Evolutionary conservation across 257 asterid species (phyloP), one percentile per base, ranked within the genome.

Genomic region (Solanum appendiculatum): DNA sequence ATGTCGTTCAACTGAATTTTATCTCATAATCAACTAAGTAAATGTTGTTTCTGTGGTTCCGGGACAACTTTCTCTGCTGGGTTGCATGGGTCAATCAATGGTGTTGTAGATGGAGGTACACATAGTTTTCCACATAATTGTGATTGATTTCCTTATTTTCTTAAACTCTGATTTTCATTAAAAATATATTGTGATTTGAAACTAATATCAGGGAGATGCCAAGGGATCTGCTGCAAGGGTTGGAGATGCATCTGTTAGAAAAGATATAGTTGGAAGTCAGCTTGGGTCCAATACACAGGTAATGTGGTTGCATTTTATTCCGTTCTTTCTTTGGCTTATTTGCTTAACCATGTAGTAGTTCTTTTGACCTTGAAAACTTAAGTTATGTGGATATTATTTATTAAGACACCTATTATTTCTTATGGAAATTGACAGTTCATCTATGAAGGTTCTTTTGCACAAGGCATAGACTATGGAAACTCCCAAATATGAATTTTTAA

Each of bases 51-150:
- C 75, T 87, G 86, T 73, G 75, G 60, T 86, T 86, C 63, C 89
- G 82, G 86, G 58, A 80, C 85, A 80, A 80, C 42, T 27, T 80
- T 31, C 66, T 80, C 85, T 46, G 29, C 42, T 80, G 84, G 84
- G 63, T 87, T 87, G 72, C 29, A 39, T 66, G 88, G 92, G 31
- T 87, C 54, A 85, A 20, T 88, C 29, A 60, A 74, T 86, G 84
- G 63, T 88, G 83, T 77, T 83, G 74, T 92, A 93, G 96, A 90
- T 92, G 78, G 96, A 93, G 96, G 96, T 93, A 89, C 31, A 88
- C 63, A 87, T 78, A 84, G 54, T 70, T 83, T 77, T 31, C 10
- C 39, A 54, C 84, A 66, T 82, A 75, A 18, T 20, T 27, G 66
- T 44, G 44, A 48, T 87, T 23, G 23, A 69, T 37, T 74, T 25